phyloP scores from a whole-genome alignment of 495 filamentous ascomycete genomes.

The Penicillium pancosmium region DNA sequence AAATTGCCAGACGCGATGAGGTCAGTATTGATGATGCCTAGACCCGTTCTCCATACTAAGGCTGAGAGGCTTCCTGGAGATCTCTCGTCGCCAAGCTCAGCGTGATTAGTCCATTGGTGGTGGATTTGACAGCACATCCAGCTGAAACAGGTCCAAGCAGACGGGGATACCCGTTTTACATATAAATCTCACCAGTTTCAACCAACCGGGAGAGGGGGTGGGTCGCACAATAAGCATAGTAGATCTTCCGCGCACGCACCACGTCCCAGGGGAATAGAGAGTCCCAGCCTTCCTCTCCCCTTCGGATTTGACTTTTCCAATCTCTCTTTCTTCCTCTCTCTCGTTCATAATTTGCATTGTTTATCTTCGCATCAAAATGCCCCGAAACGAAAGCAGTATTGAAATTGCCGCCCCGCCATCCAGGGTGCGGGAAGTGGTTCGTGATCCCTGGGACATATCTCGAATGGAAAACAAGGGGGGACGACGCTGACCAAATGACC shows the following conservation, averaged over 20 bases:
- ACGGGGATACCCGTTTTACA: not conserved
- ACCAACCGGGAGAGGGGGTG: not conserved
- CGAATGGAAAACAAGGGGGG: not conserved
- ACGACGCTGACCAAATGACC: not conserved
- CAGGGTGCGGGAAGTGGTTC: constrained; percentile 35
- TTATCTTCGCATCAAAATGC: constrained; percentile 8
- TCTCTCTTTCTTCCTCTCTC: not conserved
- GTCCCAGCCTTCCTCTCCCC: not conserved
- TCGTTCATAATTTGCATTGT: not conserved
- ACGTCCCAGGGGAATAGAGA: not conserved
- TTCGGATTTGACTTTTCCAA: not conserved
- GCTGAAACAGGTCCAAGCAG: not conserved
- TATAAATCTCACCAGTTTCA: not conserved
- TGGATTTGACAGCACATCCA: no score
- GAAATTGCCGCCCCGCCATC: constrained; percentile 32
- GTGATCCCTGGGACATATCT: not conserved
- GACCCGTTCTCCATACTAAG: no score
- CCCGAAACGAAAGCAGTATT: constrained; percentile 25
- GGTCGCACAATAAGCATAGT: constrained; percentile 2
- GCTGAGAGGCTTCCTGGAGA: no score
- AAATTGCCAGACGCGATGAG: no score
- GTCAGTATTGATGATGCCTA: no score
- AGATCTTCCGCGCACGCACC: constrained; percentile 5
- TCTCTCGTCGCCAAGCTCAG: no score
- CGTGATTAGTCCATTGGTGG: no score